A percentile compares a stretch with the other conserved stretches of the same genome.
Conservation (phyloP, 2,329 filamentous ascomycete genomes). For the Colletotrichum plurivorum region DNA sequence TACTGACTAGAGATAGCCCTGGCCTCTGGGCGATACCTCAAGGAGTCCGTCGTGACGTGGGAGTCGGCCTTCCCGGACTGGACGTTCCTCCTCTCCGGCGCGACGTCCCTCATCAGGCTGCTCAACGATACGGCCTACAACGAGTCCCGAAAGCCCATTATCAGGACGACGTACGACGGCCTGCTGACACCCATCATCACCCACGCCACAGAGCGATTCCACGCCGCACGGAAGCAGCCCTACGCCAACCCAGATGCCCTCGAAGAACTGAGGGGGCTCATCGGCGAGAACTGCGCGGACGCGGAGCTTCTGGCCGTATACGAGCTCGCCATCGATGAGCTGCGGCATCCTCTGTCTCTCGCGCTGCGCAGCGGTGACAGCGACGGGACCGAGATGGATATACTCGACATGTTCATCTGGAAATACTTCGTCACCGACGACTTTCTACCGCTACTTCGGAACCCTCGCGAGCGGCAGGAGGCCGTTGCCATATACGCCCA, state of each 20-base stretch:
- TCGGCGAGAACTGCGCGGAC: constrained; percentile 40
- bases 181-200: constrained; percentile 38
- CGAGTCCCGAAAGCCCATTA: constrained; percentile 36
- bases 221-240: constrained; percentile 24
- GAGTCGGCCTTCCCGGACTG: constrained; percentile 48
- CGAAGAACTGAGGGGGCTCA: constrained; percentile 36
- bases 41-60: constrained; percentile 48
- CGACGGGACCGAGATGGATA: constrained; percentile 45
- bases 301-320: constrained; percentile 37
- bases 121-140: constrained; percentile 39
- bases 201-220: constrained; percentile 45
- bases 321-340: constrained; percentile 39
- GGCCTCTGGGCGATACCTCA: constrained; percentile 47
- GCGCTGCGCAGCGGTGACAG: constrained; percentile 6
- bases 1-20: constrained; percentile 36
- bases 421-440: constrained; percentile 53
- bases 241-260: constrained; percentile 30
- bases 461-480: constrained; percentile 44
- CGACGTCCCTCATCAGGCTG: constrained; percentile 45
- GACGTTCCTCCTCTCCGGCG: constrained; percentile 48
- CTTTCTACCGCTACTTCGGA: constrained; percentile 52
- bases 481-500: constrained; percentile 53
- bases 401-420: constrained; percentile 57
- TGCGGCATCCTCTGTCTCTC: constrained; percentile 37
- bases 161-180: constrained; percentile 35